Evolutionary conservation across 345 rosid genomes (phyloP), one percentile per base, ranked within the genome.

Genomic region (Erucastrum elatum): DNA sequence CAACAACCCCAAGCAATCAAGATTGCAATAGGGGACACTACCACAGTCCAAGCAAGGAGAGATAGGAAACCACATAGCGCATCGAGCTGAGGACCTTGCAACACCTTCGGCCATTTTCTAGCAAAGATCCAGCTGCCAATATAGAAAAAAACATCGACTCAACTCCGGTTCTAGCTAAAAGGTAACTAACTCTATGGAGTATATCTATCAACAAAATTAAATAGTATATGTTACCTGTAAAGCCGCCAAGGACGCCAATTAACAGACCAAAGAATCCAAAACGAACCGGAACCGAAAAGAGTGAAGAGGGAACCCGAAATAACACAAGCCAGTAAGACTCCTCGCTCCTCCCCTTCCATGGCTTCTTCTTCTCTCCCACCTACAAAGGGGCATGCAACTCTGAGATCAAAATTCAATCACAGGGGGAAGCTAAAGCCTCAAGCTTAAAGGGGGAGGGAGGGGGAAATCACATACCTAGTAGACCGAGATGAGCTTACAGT

Each of bases 241-340:
- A 95, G 90, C 85, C 97, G 84, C 99, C 98, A 95, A 5, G 99
- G 98, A 75, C 99, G 88, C 99, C 99, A 93, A 84, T 91, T 95
- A 75, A 95, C 98, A 3, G 90, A 89, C 99, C 92, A 91, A 4
- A 95, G 93, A 71, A 93, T 90, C 66, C 85, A 87, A 82, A 90
- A 93, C 4, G 99, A 95, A 75, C 91, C 88, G 60, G 74, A 88
- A 82, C 97, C 93, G 71, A 89, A 79, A 86, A 87, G 85, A 1
- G 88, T 64, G 64, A 90, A 93, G 81, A 95, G 94, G 87, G 91
- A 76, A 84, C 99, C 97, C 59, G 94, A 91, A 85, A 91, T 85
- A 51, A 86, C 81, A 78, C 98, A 93, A 68, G 97, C 89, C 82
- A 95, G 75, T 44, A 85, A 82, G 79, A 87, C 74, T 81, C 80